phyloP scores from a whole-genome alignment of 2,329 filamentous ascomycete genomes.

The Colletotrichum gigasporum region DNA sequence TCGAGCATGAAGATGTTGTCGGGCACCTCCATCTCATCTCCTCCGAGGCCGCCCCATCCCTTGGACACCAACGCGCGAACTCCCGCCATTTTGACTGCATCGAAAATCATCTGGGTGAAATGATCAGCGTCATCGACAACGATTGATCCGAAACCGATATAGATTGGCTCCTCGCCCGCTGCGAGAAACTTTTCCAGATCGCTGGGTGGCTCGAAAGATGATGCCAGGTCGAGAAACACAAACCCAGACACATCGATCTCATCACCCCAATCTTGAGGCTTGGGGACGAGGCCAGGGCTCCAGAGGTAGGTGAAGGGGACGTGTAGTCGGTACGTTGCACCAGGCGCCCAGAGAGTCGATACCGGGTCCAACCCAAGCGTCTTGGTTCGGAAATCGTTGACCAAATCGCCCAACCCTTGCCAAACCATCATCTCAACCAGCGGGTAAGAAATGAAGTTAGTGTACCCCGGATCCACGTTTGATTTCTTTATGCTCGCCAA shows the following conservation, averaged over 20 bases:
- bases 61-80: constrained; percentile 78
- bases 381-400: constrained; percentile 77
- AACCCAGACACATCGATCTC: constrained; percentile 82
- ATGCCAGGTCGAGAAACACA: constrained; percentile 77
- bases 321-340: constrained; percentile 75
- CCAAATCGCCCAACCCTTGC: constrained; percentile 85
- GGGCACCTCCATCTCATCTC: constrained; percentile 57
- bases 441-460: constrained; percentile 84
- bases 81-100: constrained; percentile 71
- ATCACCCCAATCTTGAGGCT: constrained; percentile 73
- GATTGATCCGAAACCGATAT: constrained; percentile 81
- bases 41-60: constrained; percentile 78
- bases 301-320: constrained; percentile 81
- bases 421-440: constrained; percentile 89
- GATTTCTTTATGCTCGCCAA: constrained; percentile 78
- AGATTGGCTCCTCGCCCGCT: constrained; percentile 68
- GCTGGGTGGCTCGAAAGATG: constrained; percentile 66
- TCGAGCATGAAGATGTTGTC: constrained; percentile 77
- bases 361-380: constrained; percentile 78
- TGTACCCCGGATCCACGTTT: constrained; percentile 77
- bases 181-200: constrained; percentile 65
- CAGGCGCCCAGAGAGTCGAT: constrained; percentile 80
- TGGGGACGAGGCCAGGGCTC: constrained; percentile 73
- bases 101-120: constrained; percentile 77
- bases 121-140: constrained; percentile 76